These are phyloP conservation scores for Nitzschia palea DNA, from an alignment of 108 stramenopile species.

Conservation along the genomic window DNA sequence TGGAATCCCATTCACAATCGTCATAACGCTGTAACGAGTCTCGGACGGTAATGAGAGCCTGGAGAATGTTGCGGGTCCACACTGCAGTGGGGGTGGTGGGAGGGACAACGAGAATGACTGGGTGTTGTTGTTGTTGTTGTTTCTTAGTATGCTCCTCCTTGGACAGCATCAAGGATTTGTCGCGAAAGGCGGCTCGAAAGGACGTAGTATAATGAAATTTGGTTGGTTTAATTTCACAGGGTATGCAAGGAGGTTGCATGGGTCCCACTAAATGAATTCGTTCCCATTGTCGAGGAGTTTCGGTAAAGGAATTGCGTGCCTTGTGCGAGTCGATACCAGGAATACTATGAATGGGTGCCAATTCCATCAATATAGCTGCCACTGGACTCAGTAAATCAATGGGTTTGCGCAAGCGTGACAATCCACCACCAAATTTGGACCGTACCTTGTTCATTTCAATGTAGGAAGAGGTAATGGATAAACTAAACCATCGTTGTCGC, in stretches of 20 bases:
- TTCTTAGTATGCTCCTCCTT: too few relatives aligned
- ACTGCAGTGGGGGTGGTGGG: not conserved
- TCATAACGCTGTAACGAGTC: slow-evolving; percentile 19
- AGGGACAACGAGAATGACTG: slow-evolving; percentile 11
- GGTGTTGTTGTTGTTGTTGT: too few relatives aligned
- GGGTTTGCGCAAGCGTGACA: slow-evolving; percentile 7
- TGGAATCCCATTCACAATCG: slow-evolving; percentile 25
- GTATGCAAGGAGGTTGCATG: slow-evolving; percentile 5
- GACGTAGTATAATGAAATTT: too few relatives aligned
- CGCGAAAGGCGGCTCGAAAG: too few relatives aligned
- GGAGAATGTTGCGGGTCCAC: slow-evolving; percentile 20
- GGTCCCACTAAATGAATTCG: not conserved
- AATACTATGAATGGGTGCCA: not conserved
- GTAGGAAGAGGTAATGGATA: slow-evolving; percentile 11
- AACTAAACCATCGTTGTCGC: slow-evolving; percentile 18
- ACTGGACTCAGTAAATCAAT: slow-evolving; percentile 18
- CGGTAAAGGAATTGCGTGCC: not conserved
- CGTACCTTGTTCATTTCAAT: slow-evolving; percentile 24
- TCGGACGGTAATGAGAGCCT: slow-evolving; percentile 7
- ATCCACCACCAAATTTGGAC: not conserved
- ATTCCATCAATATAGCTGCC: slow-evolving; percentile 17
- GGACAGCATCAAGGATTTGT: too few relatives aligned
- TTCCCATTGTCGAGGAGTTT: not conserved
- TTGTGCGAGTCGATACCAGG: not conserved
- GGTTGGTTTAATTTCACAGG: slow-evolving; percentile 1